These are phyloP conservation scores for Eimeria necatrix DNA, from an alignment of 169 alveolate genomes.

Conservation along the genomic window DNA sequence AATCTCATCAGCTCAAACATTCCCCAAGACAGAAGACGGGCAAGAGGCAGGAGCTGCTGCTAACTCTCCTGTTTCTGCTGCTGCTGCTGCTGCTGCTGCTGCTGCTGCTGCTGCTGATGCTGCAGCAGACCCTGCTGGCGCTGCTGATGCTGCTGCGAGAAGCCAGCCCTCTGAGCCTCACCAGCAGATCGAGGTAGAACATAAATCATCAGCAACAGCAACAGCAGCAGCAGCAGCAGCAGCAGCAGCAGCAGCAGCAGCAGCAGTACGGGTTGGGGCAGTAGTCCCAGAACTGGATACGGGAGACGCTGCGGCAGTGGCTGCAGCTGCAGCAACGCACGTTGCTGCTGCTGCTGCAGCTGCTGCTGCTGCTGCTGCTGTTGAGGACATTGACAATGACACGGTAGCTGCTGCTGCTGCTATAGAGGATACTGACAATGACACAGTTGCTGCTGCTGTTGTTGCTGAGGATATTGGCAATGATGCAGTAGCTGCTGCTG, in stretches of 20 bases:
- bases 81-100: background rate
- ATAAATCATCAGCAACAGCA: too few relatives aligned
- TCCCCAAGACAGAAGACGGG: too few relatives aligned
- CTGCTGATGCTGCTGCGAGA: background rate
- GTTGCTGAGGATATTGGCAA: too few relatives aligned
- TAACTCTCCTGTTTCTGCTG: too few relatives aligned
- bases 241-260: slow-evolving; percentile 16
- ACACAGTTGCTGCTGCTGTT: too few relatives aligned
- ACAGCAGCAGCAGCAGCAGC: slow-evolving; percentile 16
- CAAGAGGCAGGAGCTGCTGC: too few relatives aligned
- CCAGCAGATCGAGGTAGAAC: background rate
- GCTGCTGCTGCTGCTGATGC: background rate
- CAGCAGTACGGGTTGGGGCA: slow-evolving; percentile 17
- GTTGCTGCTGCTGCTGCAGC: background rate
- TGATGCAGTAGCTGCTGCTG: too few relatives aligned
- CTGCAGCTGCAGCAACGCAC: background rate
- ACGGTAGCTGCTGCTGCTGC: too few relatives aligned
- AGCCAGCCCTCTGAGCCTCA: too few relatives aligned
- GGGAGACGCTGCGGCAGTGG: background rate
- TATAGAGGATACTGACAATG: too few relatives aligned
- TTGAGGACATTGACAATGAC: too few relatives aligned
- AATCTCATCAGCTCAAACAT: too few relatives aligned
- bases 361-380: slow-evolving; percentile 6
- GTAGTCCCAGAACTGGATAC: background rate
- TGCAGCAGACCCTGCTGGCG: background rate